Percentiles rank a stretch among this genome's conserved stretches.
phyloP scores from a whole-genome alignment of 2,329 filamentous ascomycete species.

The Pseudogymnoascus sp. region DNA sequence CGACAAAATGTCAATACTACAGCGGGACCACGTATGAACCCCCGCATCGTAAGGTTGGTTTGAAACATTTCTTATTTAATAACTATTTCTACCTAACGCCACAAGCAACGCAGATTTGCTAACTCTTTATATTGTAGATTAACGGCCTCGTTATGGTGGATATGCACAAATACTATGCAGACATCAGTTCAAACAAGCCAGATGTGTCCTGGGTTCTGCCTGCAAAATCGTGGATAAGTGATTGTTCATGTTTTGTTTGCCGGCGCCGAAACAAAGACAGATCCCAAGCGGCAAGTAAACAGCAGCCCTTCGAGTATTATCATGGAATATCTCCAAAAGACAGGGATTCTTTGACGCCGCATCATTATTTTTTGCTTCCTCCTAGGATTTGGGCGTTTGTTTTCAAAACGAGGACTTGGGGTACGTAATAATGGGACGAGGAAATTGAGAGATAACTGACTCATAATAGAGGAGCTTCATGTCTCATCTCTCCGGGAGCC shows the following conservation, averaged over 20 bases:
- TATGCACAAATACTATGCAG: constrained; percentile 7
- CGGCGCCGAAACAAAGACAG: background rate
- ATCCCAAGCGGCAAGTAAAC: background rate
- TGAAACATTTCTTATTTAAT: background rate
- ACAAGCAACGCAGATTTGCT: background rate
- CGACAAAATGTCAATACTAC: constrained; percentile 11
- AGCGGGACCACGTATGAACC: constrained; percentile 9
- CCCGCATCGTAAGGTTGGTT: constrained; percentile 3
- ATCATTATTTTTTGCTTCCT: constrained; percentile 11
- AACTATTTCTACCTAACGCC: background rate
- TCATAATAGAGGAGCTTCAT: constrained; percentile 20
- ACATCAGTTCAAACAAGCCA: background rate
- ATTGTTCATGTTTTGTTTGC: constrained; percentile 3
- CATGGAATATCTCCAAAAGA: background rate
- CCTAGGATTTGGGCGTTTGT: constrained; percentile 6
- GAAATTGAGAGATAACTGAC: background rate
- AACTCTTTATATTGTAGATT: background rate
- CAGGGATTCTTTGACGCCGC: background rate
- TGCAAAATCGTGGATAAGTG: background rate
- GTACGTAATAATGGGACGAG: background rate
- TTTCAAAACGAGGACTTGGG: constrained; percentile 15
- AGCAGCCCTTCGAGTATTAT: background rate
- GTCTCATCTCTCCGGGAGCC: constrained; percentile 23
- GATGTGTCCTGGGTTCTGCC: background rate
- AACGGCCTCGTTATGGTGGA: constrained; percentile 13